Evolutionary conservation across 1,284 basidiomycete genomes (phyloP), one percentile per base, ranked within the genome.

Genomic region (Caloboletus firmus): DNA sequence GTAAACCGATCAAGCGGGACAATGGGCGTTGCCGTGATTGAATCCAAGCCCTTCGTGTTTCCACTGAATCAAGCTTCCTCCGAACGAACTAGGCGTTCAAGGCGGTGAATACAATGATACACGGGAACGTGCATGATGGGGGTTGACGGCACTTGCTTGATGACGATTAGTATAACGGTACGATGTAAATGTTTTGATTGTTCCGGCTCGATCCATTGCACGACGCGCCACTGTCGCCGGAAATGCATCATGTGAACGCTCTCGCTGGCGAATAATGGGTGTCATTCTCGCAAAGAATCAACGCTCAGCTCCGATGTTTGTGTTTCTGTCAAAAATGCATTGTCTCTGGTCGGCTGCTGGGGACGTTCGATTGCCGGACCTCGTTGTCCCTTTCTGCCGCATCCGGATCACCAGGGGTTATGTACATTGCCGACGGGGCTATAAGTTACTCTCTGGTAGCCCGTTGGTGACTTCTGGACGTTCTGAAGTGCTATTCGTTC

Each of bases 321-420:
- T 41, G 40, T 51, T 48, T 55, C 49, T 56, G 47, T 54, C 52
- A 32, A 15, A 9, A 18, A 7, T 5, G 24, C 31, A 24, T 34
- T 45, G 47, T 40, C 20, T 34, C 40, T 30, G 3, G 6, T 26
- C 36, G 6, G 37, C 9, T 42, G 35, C n/a, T 26, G 5, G 39
- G 6, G 10, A 10, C 22, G 45, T 17, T 45, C 31, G 50, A 51
- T 44, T 46, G 32, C 34, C 34, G 54, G 52, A 48, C 26, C 30
- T 32, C 40, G 44, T 37, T 51, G 37, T 43, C 42, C 42, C 18
- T 48, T 43, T 9, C 28, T 9, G 28, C 22, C 44, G 39, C 48
- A 26, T 54, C 56, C 54, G 62, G 62, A 62, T 68, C 54, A 62
- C 52, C 59, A 64, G 53, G 64, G 26, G 43, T 32, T 40, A 43